Conservation (phyloP, 768 basidiomycete species). For the Cantharellus cinnabarinus region DNA sequence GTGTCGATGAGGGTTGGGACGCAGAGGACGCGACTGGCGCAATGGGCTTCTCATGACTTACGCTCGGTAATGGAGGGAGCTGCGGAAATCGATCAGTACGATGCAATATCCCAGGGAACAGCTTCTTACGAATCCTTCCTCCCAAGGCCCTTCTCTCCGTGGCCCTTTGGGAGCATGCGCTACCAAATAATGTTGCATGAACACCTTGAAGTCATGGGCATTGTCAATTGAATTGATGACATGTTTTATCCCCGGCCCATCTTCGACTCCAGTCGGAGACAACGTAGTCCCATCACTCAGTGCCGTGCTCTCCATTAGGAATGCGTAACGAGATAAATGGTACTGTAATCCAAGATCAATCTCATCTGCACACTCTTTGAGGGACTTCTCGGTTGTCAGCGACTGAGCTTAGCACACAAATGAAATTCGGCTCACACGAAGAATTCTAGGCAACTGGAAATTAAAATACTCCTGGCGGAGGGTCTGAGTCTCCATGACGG, state of each 20-base stretch:
- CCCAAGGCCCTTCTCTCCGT: slow-evolving; percentile 67
- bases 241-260: slow-evolving; percentile 65
- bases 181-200: slow-evolving; percentile 94
- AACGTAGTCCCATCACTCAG: slow-evolving; percentile 76
- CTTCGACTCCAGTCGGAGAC: slow-evolving; percentile 41
- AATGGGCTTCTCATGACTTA: not conserved
- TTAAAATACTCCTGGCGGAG: slow-evolving; percentile 97
- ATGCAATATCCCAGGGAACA: not conserved
- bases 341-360: slow-evolving; percentile 97
- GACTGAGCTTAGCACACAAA: slow-evolving; percentile 7
- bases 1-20: not conserved
- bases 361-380: slow-evolving; percentile 92
- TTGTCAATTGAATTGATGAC: slow-evolving; percentile 87
- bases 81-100: too few species aligned
- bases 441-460: slow-evolving; percentile 80
- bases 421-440: slow-evolving; percentile 39
- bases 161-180: slow-evolving; percentile 58
- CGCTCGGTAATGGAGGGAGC: too few species aligned
- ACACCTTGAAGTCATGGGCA: slow-evolving; percentile 82
- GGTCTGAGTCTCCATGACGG: slow-evolving; percentile 71
- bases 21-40: not conserved
- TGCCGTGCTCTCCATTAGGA: slow-evolving; percentile 78
- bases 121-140: slow-evolving; percentile 85
- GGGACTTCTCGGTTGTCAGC: slow-evolving; percentile 27
- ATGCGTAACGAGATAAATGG: slow-evolving; percentile 85